phyloP scores from a whole-genome alignment of 495 filamentous ascomycete genomes.

The Penicillium desertorum region DNA sequence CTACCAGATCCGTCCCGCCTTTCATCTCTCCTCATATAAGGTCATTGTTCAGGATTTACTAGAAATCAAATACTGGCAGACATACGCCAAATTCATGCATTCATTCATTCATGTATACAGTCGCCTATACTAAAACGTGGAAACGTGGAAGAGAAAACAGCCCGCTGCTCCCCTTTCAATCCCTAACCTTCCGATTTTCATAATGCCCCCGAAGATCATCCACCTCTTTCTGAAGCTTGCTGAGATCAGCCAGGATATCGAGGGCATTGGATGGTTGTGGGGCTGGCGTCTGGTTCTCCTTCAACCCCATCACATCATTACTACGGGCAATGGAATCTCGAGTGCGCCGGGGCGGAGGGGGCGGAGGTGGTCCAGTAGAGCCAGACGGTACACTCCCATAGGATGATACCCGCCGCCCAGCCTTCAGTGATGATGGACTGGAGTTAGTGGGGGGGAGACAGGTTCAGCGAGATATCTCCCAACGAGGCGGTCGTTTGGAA shows the following conservation, averaged over 20 bases:
- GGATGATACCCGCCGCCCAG: constrained; percentile 25
- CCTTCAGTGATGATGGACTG: constrained; percentile 12
- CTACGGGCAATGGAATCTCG: constrained; percentile 56
- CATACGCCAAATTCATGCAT: constrained; percentile 19
- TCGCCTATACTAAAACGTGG: constrained; percentile 7
- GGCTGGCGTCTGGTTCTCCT: constrained; percentile 23
- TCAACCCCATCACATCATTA: constrained; percentile 28
- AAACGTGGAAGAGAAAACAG: constrained; percentile 12
- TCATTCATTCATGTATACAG: constrained; percentile 26
- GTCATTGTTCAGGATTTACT: background rate
- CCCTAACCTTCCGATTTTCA: constrained; percentile 35
- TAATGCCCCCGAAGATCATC: constrained; percentile 65
- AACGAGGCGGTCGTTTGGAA: constrained; percentile 8
- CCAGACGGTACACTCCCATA: constrained; percentile 27
- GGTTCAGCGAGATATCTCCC: constrained; percentile 6
- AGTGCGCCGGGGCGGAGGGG: constrained; percentile 60
- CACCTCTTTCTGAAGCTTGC: constrained; percentile 68
- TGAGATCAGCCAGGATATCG: constrained; percentile 67
- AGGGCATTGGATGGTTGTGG: constrained; percentile 41
- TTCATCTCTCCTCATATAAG: background rate
- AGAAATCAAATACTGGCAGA: background rate
- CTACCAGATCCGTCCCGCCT: background rate
- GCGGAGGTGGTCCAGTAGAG: constrained; percentile 48
- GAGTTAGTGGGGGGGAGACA: constrained; percentile 11
- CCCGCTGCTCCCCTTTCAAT: constrained; percentile 16